Base-by-base conservation (phyloP, 2,329 filamentous ascomycete genomes). In the Paracoccidioides brasiliensis region DNA sequence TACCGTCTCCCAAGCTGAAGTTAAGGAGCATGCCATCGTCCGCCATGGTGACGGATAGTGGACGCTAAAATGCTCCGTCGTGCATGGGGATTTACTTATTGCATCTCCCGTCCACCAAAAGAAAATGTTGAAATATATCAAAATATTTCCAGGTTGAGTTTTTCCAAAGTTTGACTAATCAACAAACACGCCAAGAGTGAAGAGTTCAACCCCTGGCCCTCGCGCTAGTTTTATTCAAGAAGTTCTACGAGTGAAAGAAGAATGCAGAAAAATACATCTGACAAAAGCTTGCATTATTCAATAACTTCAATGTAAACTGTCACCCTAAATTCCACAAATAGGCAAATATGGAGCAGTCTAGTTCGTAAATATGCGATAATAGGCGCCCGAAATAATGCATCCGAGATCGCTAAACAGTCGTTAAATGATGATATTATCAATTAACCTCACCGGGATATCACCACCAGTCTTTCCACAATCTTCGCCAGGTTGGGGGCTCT, bases 1-100 rank as follows among this genome's bases (percentile, higher is more conserved):
- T 79, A 15, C 76, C 79, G 58, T 88, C 83, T 33, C 81, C 80
- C 56, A 95, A 76, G 64, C 89, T 84, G 69, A 97, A 96, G 65
- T 97, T 97, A 67, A 97, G 77, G 56, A 96, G 80, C 82, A 98
- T 86, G 63, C 90, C 90, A 83, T 95, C 88, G 76, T 97, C 90
- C 53, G 88, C 88, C 90, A 97, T 96, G 59, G 52, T 63, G 54
- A 9, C 49, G 22, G 37, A 52, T 42, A 52, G 22, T 32, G 37
- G 49, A 52, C 37, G 15, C 6, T 7, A 42, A 48, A 41, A 41
- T 42, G 35, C 4, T 41, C 37, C 22, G 35, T 52, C 37, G 12
- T 37, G 12, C 33, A n/a, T 45, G 43, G 33, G 22, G 2, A 22
- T 22, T 22, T 22, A 22, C 22, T 46, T 32, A 33, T 33, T 30